Conservation (phyloP, 1,284 basidiomycete species). For the Irpex sp. region DNA sequence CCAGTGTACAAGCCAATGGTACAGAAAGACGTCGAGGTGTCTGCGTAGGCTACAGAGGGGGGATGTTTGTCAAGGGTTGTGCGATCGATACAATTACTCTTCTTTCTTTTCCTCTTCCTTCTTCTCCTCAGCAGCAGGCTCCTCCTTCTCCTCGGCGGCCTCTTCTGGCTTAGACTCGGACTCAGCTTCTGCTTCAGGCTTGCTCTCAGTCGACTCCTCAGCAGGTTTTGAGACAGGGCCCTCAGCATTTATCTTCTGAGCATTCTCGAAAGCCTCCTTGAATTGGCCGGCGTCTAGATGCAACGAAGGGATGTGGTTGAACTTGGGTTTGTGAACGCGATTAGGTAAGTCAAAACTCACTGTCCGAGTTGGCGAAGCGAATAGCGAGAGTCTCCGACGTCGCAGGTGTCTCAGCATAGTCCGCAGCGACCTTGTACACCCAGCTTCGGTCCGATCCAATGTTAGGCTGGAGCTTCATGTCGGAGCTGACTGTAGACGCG, state of each 20-base stretch:
- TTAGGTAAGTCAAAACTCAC: constrained; percentile 44
- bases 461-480: constrained; percentile 96
- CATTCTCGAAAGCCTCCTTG: constrained; percentile 83
- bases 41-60: not conserved
- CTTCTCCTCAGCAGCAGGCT: constrained; percentile 17
- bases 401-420: constrained; percentile 87
- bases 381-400: constrained; percentile 95
- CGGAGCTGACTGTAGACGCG: constrained; percentile 61
- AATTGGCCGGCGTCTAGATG: constrained; percentile 80
- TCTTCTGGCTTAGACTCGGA: constrained; percentile 18
- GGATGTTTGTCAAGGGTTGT: not conserved
- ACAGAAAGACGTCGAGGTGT: not conserved
- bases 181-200: constrained; percentile 9
- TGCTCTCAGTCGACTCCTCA: constrained; percentile 15
- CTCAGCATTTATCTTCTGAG: constrained; percentile 66
- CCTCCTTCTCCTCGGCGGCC: constrained; percentile 19
- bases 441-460: constrained; percentile 99
- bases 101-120: constrained; percentile 19
- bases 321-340: not conserved
- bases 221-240: constrained; percentile 28
- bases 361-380: constrained; percentile 95
- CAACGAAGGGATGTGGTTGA: not conserved
- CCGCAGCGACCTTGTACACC: constrained; percentile 98
- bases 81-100: constrained; percentile 20
- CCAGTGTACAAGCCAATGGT: constrained; percentile 1